phyloP scores from a whole-genome alignment of 1,139 yeast species.

The Eremothecium gossypii region DNA sequence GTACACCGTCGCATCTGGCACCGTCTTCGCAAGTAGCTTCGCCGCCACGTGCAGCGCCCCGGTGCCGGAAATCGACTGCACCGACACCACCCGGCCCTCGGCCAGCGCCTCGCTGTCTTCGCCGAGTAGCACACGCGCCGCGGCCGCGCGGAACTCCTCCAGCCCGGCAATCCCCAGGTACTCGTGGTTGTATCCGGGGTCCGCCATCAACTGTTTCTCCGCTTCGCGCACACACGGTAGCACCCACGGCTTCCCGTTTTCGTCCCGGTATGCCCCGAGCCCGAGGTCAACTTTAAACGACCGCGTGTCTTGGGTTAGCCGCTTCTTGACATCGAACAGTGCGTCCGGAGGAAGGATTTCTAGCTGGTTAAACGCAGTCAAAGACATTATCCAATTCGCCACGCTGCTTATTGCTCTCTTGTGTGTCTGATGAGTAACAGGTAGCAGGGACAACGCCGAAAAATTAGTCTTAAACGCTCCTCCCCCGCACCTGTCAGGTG shows the following conservation, averaged over 20 bases:
- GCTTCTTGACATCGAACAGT: constrained; percentile 72
- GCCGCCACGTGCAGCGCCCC: constrained; percentile 93
- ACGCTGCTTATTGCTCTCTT: no score
- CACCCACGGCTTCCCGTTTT: constrained; percentile 88
- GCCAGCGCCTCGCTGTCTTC: constrained; percentile 45
- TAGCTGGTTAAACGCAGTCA: constrained; percentile 36
- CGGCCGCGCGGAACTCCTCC: constrained; percentile 56
- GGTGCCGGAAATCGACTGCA: constrained; percentile 89
- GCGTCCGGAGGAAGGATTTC: constrained; percentile 68
- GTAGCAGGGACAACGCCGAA: no score
- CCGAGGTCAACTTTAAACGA: constrained; percentile 70
- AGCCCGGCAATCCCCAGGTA: constrained; percentile 79
- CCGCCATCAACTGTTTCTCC: constrained; percentile 46
- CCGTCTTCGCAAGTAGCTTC: constrained; percentile 47
- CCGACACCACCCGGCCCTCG: constrained; percentile 54
- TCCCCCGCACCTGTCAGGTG: no score
- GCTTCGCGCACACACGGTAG: constrained; percentile 75
- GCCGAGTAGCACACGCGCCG: constrained; percentile 78
- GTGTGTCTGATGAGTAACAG: no score
- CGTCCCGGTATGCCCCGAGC: constrained; percentile 94
- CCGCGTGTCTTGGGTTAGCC: constrained; percentile 57
- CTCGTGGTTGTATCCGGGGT: constrained; percentile 76
- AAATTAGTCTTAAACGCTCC: no score
- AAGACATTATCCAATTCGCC: constrained; percentile 10
- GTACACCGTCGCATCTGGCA: constrained; percentile 46